Evolutionary conservation across 176 grass and related monocot species (phyloP).

Genomic region (Chloris gayana): DNA sequence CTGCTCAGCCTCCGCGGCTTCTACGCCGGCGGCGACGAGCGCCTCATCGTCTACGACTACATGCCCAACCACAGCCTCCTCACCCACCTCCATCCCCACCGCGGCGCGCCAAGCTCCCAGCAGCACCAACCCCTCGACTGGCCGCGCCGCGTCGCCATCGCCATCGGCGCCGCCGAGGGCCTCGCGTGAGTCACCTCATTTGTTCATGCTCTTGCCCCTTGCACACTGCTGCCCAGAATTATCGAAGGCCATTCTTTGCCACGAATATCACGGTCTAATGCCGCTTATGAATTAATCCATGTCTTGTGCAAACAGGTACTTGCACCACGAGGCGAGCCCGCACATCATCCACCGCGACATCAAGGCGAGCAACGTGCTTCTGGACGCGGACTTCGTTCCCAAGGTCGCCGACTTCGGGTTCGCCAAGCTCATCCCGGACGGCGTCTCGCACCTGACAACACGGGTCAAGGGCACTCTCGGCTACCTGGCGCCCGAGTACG

Average conservation of each 20-base stretch:
- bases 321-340: conserved; percentile 76
- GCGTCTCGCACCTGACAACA: conserved; percentile 78
- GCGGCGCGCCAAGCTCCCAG: conserved; percentile 41
- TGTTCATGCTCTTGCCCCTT: not conserved
- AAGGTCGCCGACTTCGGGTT: conserved; percentile 82
- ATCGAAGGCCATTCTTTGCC: not conserved
- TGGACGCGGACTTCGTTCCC: conserved; percentile 61
- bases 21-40: conserved; percentile 65
- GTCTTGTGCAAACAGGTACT: conserved; percentile 39
- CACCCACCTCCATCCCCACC: conserved; percentile 60
- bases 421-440: conserved; percentile 78
- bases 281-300: not conserved
- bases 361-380: conserved; percentile 83
- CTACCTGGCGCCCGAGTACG: conserved; percentile 80
- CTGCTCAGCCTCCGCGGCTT: conserved; percentile 72
- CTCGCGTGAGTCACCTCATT: conserved; percentile 46
- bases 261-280: not conserved
- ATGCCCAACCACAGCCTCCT: conserved; percentile 86
- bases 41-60: conserved; percentile 86
- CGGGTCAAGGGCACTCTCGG: conserved; percentile 77
- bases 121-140: conserved; percentile 56
- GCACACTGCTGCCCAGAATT: too few relatives aligned
- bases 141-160: conserved; percentile 59
- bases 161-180: conserved; percentile 62
- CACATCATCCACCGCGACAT: conserved; percentile 82